Evolutionary conservation across 805 yeast species (phyloP).

Genomic region (Kodamaea hsintzibuensis): DNA sequence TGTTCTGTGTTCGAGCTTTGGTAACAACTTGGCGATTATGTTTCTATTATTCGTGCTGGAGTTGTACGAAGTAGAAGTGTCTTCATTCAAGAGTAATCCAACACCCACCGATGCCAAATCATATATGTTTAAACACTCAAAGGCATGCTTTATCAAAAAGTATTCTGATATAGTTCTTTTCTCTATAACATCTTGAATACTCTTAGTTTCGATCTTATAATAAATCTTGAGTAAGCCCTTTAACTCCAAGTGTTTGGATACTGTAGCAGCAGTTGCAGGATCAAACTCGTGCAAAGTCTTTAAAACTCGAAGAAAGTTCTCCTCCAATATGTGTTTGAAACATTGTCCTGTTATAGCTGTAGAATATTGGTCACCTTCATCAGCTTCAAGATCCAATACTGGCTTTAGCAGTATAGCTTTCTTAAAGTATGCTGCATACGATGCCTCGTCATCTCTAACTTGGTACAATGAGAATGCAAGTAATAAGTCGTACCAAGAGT

Average conservation of each 20-base stretch:
- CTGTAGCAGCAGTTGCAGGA: slow-evolving; percentile 61
- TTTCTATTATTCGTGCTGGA: slow-evolving; percentile 31
- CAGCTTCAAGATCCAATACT: slow-evolving; percentile 23
- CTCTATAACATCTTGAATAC: slow-evolving; percentile 14
- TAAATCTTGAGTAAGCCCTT: slow-evolving; percentile 54
- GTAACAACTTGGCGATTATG: slow-evolving; percentile 57
- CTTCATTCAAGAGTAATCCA: slow-evolving; percentile 50
- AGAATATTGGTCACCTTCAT: slow-evolving; percentile 12
- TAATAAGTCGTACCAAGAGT: slow-evolving; percentile 69
- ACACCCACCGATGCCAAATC: slow-evolving; percentile 65
- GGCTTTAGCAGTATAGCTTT: slow-evolving; percentile 34
- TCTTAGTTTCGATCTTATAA: slow-evolving; percentile 21
- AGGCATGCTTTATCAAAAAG: slow-evolving; percentile 55
- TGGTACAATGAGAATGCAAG: slow-evolving; percentile 58
- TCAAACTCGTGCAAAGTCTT: slow-evolving; percentile 61
- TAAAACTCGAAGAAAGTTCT: slow-evolving; percentile 56
- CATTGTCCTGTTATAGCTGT: slow-evolving; percentile 35
- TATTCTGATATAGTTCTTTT: slow-evolving; percentile 51
- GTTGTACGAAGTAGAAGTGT: slow-evolving; percentile 46
- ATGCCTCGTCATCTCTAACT: slow-evolving; percentile 46
- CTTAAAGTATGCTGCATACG: slow-evolving; percentile 35
- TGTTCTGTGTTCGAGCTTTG: slow-evolving; percentile 58
- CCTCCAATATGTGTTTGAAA: slow-evolving; percentile 56
- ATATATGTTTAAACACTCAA: slow-evolving; percentile 52
- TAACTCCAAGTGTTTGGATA: slow-evolving; percentile 62